Evolutionary conservation across 192 early-diverging fungal species (phyloP), one percentile per base, ranked within the genome.

Genomic region (Coemansia sp.): DNA sequence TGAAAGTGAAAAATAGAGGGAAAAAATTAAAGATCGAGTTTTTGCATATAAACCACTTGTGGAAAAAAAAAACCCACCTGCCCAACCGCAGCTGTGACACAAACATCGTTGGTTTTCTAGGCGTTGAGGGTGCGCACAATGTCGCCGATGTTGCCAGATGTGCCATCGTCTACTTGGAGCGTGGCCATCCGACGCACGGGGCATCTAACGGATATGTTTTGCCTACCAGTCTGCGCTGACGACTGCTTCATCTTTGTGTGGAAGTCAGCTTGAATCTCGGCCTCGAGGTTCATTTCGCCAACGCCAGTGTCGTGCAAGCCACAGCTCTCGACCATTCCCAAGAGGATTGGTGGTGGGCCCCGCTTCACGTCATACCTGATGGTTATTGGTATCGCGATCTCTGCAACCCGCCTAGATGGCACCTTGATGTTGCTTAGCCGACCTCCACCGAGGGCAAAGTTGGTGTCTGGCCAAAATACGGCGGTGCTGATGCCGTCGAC

Each of bases 271-370:
- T 79, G 76, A 6, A 79, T 64, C 45, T 79, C 76, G 3, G 63
- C 76, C 34, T 79, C 76, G 8, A 79, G 71, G 42, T 67, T 79
- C 56, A 79, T 79, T 53, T 79, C 71, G 55, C 76, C 76, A 57
- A 74, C 52, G 11, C 76, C 76, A 7, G 76, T 35, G 59, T 79
- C 76, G 29, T 79, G 76, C 34, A 79, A 59, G 11, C 76, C 76
- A 35, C 76, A 79, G 71, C 76, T 79, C 61, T 79, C 76, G 3
- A 79, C 71, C 76, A 79, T 59, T 56, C 76, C 76, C 34, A 79
- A 71, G 1, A 79, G 71, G 45, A 79, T 70, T 8, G 76, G 67
- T 22, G 76, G 76, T 46, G 76, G 76, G 9, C 76, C 76, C 43
- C 71, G 76, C 68, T 79, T 79, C 36, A 79, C 76, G 34, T 79